These are phyloP conservation scores for Trypanosoma grayi DNA, from an alignment of 208 protist genomes.

Conservation along the genomic window DNA sequence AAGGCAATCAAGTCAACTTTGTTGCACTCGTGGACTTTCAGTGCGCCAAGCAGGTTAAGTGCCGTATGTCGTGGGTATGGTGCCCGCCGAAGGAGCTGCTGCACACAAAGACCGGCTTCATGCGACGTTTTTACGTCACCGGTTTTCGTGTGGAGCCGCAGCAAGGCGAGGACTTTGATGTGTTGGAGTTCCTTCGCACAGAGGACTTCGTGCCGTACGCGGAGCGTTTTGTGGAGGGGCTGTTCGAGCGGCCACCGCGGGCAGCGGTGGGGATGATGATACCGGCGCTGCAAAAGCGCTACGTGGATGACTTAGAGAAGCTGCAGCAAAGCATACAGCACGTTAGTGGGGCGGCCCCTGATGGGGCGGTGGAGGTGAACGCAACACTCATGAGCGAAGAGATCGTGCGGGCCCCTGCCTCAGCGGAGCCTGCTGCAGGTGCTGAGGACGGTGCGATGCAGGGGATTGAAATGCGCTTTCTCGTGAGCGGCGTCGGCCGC, in stretches of 20 bases:
- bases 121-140: slow-evolving; percentile 63
- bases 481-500: slow-evolving; percentile 36
- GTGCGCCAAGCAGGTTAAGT: slow-evolving; percentile 51
- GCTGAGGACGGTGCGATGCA: slow-evolving; percentile 23
- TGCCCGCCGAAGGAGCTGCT: slow-evolving; percentile 12
- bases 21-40: slow-evolving; percentile 83
- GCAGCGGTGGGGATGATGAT: slow-evolving; percentile 68
- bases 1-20: slow-evolving; percentile 54
- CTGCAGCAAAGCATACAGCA: slow-evolving; percentile 47
- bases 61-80: slow-evolving; percentile 62
- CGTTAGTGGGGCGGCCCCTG: slow-evolving; percentile 39
- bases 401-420: not conserved
- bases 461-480: slow-evolving; percentile 65
- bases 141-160: slow-evolving; percentile 59
- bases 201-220: slow-evolving; percentile 76
- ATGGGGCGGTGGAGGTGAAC: slow-evolving; percentile 25
- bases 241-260: slow-evolving; percentile 48
- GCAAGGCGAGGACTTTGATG: slow-evolving; percentile 40
- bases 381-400: slow-evolving; percentile 23
- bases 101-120: not conserved
- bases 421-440: not conserved
- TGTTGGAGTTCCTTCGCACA: slow-evolving; percentile 55
- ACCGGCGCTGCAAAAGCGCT: slow-evolving; percentile 45
- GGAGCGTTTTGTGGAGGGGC: slow-evolving; percentile 58
- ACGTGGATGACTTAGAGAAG: slow-evolving; percentile 27